phyloP scores from a whole-genome alignment of 2,329 filamentous ascomycete species.

The Fonsecaea monophora region DNA sequence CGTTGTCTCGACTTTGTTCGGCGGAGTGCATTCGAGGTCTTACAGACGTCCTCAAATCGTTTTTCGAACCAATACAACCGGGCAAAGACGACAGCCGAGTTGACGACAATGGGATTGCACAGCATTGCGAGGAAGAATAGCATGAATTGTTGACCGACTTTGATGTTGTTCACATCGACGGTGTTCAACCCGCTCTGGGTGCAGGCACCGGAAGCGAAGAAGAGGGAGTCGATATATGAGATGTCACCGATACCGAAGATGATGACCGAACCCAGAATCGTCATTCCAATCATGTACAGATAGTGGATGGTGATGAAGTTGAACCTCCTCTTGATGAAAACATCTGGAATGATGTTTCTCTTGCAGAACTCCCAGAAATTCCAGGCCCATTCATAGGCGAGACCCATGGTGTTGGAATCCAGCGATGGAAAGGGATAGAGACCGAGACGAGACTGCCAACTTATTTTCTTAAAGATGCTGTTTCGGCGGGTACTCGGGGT shows the following conservation, averaged over 20 bases:
- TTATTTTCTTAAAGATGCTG: background rate
- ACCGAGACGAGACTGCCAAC: background rate
- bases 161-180: constrained; percentile 67
- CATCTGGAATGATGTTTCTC: constrained; percentile 47
- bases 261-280: constrained; percentile 76
- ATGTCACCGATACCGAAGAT: constrained; percentile 72
- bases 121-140: constrained; percentile 75
- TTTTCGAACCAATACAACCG: constrained; percentile 99
- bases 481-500: background rate
- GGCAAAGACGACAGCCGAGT: constrained; percentile 86
- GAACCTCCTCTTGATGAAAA: constrained; percentile 47
- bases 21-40: constrained; percentile 72
- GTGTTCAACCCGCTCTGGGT: constrained; percentile 96
- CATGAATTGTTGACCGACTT: constrained; percentile 75
- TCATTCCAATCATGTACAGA: constrained; percentile 77
- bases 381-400: background rate
- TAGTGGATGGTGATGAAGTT: constrained; percentile 62
- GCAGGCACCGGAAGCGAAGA: constrained; percentile 82
- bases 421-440: background rate
- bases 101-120: constrained; percentile 82
- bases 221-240: constrained; percentile 83
- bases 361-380: constrained; percentile 41
- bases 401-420: background rate
- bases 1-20: constrained; percentile 62
- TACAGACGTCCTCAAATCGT: constrained; percentile 83